A percentile compares a stretch with the other conserved stretches of the same genome.
Evolutionary conservation across 176 grass and related monocot genomes (phyloP).

Genomic region (Urochloa ruziziensis): DNA sequence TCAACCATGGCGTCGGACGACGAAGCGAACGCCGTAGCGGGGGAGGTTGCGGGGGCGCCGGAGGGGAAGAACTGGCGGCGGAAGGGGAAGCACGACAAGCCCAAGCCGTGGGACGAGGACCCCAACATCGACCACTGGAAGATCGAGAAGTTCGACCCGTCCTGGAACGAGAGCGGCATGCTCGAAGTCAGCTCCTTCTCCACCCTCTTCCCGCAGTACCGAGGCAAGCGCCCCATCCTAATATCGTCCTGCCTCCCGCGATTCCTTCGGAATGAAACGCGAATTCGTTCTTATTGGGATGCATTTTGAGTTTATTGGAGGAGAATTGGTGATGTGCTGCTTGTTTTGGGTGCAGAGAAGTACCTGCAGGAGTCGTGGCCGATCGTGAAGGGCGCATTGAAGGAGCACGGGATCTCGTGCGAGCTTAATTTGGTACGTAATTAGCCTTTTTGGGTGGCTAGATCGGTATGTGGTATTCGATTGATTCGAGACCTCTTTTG

Average conservation of each 20-base stretch:
- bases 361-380: slow-evolving; percentile 95
- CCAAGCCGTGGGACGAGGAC: slow-evolving; percentile 95
- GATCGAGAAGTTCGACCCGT: slow-evolving; percentile 85
- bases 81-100: slow-evolving; percentile 97
- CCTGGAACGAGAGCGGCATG: slow-evolving; percentile 88
- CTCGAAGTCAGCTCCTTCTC: slow-evolving; percentile 97
- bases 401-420: slow-evolving; percentile 70
- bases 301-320: neutral
- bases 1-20: slow-evolving; percentile 27
- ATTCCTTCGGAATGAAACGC: neutral
- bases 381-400: slow-evolving; percentile 72
- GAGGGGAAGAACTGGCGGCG: slow-evolving; percentile 30
- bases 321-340: neutral
- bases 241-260: neutral
- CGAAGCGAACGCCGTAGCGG: slow-evolving; percentile 30
- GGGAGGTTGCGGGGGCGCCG: neutral
- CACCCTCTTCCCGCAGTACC: slow-evolving; percentile 90
- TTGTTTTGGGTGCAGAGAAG: slow-evolving; percentile 61
- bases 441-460: neutral
- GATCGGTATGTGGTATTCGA: neutral
- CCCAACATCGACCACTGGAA: slow-evolving; percentile 90
- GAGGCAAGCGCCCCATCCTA: slow-evolving; percentile 40
- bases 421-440: slow-evolving; percentile 85
- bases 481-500: neutral
- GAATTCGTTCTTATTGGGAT: neutral